Evolutionary conservation across 495 filamentous ascomycete genomes (phyloP).

Genomic region (Letharia columbiana): DNA sequence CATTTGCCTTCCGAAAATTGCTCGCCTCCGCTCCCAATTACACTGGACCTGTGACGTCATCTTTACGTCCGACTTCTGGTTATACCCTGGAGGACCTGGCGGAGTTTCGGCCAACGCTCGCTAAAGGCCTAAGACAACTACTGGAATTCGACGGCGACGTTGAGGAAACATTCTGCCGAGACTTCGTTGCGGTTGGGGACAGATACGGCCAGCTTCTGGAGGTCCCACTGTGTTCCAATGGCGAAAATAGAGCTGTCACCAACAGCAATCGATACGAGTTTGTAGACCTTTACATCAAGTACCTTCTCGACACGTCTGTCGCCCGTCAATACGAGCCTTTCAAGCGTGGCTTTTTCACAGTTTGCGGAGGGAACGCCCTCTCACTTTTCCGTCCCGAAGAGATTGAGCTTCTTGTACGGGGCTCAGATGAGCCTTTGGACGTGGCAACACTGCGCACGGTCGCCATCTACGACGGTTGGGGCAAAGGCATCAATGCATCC

Average conservation of each 20-base stretch:
- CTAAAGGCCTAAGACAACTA: constrained; percentile 64
- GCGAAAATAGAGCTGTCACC: constrained; percentile 69
- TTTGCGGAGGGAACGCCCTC: constrained; percentile 83
- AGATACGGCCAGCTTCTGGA: constrained; percentile 61
- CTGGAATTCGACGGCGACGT: constrained; percentile 84
- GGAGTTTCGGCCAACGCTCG: constrained; percentile 71
- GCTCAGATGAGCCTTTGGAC: constrained; percentile 79
- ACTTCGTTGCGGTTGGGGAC: constrained; percentile 72
- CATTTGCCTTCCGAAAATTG: constrained; percentile 88
- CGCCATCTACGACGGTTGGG: constrained; percentile 79
- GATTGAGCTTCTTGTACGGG: constrained; percentile 81
- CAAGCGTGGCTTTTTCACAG: constrained; percentile 89
- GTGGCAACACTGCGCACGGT: constrained; percentile 67
- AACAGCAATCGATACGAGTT: constrained; percentile 80
- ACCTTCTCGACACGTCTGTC: constrained; percentile 72
- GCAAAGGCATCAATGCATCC: constrained; percentile 36
- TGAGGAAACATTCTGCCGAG: constrained; percentile 68
- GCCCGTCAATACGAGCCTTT: constrained; percentile 87
- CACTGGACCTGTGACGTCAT: constrained; percentile 42
- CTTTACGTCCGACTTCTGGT: constrained; percentile 52
- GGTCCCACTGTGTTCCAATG: constrained; percentile 66
- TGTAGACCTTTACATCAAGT: constrained; percentile 75
- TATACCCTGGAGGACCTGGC: constrained; percentile 79
- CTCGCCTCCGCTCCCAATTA: constrained; percentile 59
- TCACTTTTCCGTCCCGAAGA: constrained; percentile 91